Percentiles rank a stretch among this genome's conserved stretches.
phyloP scores from a whole-genome alignment of 2,329 filamentous ascomycete genomes.

The Dactylonectria macrodidyma region DNA sequence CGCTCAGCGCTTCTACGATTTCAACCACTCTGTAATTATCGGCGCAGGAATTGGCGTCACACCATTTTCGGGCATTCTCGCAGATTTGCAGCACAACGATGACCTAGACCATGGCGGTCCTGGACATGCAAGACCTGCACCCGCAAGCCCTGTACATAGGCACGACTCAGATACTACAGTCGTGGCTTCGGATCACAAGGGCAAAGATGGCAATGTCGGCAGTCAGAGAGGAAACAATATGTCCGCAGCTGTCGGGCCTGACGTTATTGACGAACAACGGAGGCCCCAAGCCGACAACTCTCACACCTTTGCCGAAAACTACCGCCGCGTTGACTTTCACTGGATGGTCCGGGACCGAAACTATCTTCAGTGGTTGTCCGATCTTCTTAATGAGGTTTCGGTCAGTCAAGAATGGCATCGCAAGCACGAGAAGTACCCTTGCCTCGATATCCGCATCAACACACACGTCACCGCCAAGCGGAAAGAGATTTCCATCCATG shows the following conservation, averaged over 20 bases:
- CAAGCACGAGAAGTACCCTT: constrained; percentile 52
- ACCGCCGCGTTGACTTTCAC: constrained; percentile 71
- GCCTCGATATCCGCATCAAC: constrained; percentile 68
- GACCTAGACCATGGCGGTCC: constrained; percentile 54
- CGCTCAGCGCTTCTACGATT: constrained; percentile 71
- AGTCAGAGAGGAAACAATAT: not conserved
- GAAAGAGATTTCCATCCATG: constrained; percentile 66
- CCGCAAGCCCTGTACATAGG: not conserved
- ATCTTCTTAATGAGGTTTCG: constrained; percentile 66
- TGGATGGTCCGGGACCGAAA: constrained; percentile 73
- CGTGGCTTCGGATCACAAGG: not conserved
- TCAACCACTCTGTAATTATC: constrained; percentile 69
- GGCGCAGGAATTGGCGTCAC: constrained; percentile 72
- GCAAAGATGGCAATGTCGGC: not conserved
- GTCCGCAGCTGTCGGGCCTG: not conserved
- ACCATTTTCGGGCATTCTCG: constrained; percentile 70
- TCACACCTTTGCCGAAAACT: constrained; percentile 53
- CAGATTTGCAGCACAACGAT: constrained; percentile 66
- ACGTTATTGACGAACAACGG: constrained; percentile 34
- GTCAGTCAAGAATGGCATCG: constrained; percentile 56
- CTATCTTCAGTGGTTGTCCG: constrained; percentile 70
- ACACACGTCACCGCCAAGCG: constrained; percentile 71
- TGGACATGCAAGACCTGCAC: constrained; percentile 10
- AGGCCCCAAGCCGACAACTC: constrained; percentile 36
- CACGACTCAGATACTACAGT: constrained; percentile 30